Evolutionary conservation across 2,329 filamentous ascomycete genomes (phyloP).

Genomic region (Venturia effusa): DNA sequence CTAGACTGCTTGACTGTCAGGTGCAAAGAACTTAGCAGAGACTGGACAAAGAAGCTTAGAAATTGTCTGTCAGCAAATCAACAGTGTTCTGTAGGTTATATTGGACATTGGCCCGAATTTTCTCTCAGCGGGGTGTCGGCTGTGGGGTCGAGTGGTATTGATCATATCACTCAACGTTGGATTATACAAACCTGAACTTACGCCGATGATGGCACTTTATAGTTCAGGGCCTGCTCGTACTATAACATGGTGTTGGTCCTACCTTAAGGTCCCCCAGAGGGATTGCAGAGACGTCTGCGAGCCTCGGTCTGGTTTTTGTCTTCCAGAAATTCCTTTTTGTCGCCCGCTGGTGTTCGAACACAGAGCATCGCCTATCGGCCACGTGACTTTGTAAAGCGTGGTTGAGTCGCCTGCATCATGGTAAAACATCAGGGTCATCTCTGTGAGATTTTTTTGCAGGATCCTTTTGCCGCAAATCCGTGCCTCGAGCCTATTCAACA

Average conservation of each 20-base stretch:
- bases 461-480: too few species aligned
- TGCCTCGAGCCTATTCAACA: too few species aligned
- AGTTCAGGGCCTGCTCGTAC: neutral
- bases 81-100: neutral
- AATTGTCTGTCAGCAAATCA: neutral
- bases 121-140: neutral
- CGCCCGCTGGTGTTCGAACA: neutral
- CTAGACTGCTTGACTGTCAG: too few species aligned
- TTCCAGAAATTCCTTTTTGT: neutral
- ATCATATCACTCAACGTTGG: neutral
- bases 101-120: neutral
- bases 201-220: neutral
- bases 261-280: neutral
- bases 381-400: neutral
- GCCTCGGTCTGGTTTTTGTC: neutral
- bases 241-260: neutral
- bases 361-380: neutral
- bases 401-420: too few species aligned
- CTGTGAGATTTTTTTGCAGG: too few species aligned
- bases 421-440: too few species aligned
- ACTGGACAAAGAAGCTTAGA: too few species aligned
- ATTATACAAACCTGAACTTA: neutral
- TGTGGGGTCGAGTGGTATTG: neutral
- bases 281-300: neutral
- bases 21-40: too few species aligned